Percentiles rank a stretch among this genome's conserved stretches.
Conservation (phyloP, 345 rosid genomes). For the Bruguiera gymnorhiza region DNA sequence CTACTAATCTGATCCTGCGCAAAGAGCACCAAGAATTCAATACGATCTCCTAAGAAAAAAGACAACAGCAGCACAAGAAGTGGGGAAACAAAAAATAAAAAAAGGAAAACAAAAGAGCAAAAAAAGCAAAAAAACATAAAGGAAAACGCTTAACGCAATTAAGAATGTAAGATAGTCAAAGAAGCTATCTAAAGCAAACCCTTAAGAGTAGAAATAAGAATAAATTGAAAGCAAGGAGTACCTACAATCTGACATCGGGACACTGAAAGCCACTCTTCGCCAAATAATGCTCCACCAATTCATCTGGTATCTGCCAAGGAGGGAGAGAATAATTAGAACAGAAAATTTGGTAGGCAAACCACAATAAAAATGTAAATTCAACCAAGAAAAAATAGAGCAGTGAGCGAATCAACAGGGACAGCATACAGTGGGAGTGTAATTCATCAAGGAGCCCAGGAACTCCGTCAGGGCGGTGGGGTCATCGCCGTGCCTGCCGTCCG, state of each 20-base stretch:
- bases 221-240: slow-evolving; percentile 23
- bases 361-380: not conserved
- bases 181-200: not conserved
- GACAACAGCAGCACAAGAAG: not conserved
- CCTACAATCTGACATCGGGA: slow-evolving; percentile 96
- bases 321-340: not conserved
- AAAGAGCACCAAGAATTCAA: not conserved
- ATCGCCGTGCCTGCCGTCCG: slow-evolving; percentile 64
- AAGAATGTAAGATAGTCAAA: not conserved
- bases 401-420: not conserved
- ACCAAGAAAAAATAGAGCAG: not conserved
- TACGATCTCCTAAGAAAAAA: too few relatives aligned
- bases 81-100: too few relatives aligned
- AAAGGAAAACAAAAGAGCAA: not conserved
- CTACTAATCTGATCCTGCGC: slow-evolving; percentile 79
- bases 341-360: not conserved
- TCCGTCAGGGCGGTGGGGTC: slow-evolving; percentile 74
- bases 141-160: not conserved
- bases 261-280: slow-evolving; percentile 97
- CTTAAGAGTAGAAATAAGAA: not conserved
- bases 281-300: slow-evolving; percentile 88
- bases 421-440: slow-evolving; percentile 75
- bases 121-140: not conserved
- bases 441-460: slow-evolving; percentile 82
- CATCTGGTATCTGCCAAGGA: slow-evolving; percentile 75